Percentiles rank a stretch among this genome's conserved stretches.
Evolutionary conservation across 2,329 filamentous ascomycete species (phyloP).

Genomic region (Hymenoscyphus fructigenus): DNA sequence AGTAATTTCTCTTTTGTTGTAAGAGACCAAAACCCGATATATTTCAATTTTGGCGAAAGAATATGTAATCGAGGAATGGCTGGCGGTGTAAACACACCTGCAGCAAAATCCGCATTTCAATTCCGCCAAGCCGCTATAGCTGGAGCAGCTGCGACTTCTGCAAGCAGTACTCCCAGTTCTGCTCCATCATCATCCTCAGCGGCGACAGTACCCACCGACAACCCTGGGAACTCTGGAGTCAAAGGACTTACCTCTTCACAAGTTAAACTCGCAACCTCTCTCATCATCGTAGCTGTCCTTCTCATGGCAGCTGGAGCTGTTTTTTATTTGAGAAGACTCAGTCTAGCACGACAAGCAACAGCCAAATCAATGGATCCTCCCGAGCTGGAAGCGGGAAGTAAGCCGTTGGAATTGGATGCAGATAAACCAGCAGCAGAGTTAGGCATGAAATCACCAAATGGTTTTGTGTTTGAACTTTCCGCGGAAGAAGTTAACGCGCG

Average conservation of each 20-base stretch:
- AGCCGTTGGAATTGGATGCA: background rate
- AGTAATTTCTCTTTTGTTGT: conserved; percentile 2
- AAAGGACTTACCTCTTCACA: background rate
- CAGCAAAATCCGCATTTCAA: background rate
- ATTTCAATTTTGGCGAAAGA: conserved; percentile 1
- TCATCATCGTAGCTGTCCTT: background rate
- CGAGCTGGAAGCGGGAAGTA: background rate
- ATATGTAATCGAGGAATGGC: conserved; percentile 6
- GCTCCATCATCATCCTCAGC: no score
- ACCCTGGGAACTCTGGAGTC: background rate
- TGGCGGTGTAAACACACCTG: conserved; percentile 8
- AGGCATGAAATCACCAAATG: conserved; percentile 9
- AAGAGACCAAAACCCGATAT: conserved; percentile 1
- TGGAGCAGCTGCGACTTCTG: background rate
- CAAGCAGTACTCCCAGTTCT: background rate
- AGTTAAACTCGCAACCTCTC: background rate
- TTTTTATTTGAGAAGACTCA: conserved; percentile 2
- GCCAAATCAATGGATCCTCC: background rate
- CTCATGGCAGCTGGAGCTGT: background rate
- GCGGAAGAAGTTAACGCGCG: background rate
- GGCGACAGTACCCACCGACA: background rate
- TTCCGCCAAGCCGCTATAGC: background rate
- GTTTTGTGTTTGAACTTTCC: background rate
- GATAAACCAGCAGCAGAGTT: background rate
- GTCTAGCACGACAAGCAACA: background rate